Percentiles rank a stretch among this genome's conserved stretches.
These are phyloP conservation scores for Diaporthe capsici DNA, from an alignment of 2,329 filamentous ascomycete species.

Conservation along the genomic window DNA sequence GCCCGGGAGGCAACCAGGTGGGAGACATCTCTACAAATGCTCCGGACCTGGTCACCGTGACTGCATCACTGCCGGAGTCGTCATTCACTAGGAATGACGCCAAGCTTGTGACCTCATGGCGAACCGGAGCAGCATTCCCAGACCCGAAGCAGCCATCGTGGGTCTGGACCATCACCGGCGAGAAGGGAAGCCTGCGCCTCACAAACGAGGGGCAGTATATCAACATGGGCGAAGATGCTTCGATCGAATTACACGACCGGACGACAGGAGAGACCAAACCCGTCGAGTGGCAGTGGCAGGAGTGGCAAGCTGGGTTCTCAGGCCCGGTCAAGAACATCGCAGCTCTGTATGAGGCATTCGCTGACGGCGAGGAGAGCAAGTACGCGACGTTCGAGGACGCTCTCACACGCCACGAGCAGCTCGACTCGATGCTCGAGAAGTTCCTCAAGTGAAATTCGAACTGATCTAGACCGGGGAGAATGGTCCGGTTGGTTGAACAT, in stretches of 20 bases:
- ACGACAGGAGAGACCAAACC: constrained; percentile 59
- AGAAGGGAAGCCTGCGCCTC: constrained; percentile 61
- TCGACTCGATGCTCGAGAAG: constrained; percentile 20
- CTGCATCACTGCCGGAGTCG: constrained; percentile 50
- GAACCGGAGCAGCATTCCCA: constrained; percentile 61
- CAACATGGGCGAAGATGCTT: constrained; percentile 51
- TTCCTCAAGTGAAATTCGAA: not conserved
- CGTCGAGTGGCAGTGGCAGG: constrained; percentile 60
- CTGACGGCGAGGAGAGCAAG: constrained; percentile 3
- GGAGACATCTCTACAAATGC: constrained; percentile 50
- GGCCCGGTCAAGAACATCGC: constrained; percentile 71
- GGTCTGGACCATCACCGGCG: constrained; percentile 63
- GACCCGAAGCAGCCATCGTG: constrained; percentile 53
- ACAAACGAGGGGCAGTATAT: constrained; percentile 45
- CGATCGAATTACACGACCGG: constrained; percentile 66
- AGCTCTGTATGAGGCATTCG: constrained; percentile 52
- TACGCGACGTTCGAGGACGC: constrained; percentile 31
- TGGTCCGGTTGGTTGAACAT: too few relatives aligned
- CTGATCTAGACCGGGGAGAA: too few relatives aligned
- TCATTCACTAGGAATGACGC: constrained; percentile 50
- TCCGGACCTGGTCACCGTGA: constrained; percentile 47
- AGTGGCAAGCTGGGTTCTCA: constrained; percentile 60
- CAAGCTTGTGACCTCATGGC: constrained; percentile 55
- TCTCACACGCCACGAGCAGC: constrained; percentile 32
- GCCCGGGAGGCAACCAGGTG: constrained; percentile 48